Base-by-base conservation (phyloP, 179 eudicot genomes). In the Heliamphora pulchella region DNA sequence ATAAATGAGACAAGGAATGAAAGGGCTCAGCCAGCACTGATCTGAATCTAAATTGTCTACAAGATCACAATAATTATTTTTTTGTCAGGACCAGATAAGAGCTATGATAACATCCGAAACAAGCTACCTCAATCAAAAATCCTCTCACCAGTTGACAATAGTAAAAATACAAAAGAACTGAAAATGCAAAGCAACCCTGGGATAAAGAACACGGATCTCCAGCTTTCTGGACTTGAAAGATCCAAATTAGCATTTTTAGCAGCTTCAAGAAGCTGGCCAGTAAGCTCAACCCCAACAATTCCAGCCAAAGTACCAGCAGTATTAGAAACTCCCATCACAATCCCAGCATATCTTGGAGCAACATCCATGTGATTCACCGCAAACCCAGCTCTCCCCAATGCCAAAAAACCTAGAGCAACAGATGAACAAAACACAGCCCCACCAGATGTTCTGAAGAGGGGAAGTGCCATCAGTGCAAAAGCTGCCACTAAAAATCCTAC, bases 321-420 rank as follows among this genome's bases (percentile, higher is more conserved):
- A 78, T 94, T 94, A 5, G 98, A 94, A 74, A 94, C 94, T 77
- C 98, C 98, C 98, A 94, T 94, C 39, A 94, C 96, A 53, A 94
- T 94, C 20, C 98, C 98, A 39, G 98, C 98, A 80, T 93, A 94
- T 75, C 97, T 89, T 2, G 98, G 98, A 79, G 98, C 98, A 81
- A 94, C 87, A 80, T 94, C 98, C 98, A 94, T 94, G 86, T 94
- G 98, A 86, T 94, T 94, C 73, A 94, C 94, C 0, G 98, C 98
- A 89, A 94, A 94, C 14, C 98, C 98, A 51, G 97, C 98, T 87
- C 98, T 87, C 50, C 98, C 98, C n/a, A 94, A 87, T 44, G 98
- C 98, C 90, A 94, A 86, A 83, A 93, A 94, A 59, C 98, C 98
- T 41, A 94, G 91, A 73, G 98, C 98, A 66, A 94, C 88, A 15